Evolutionary conservation across 176 grass and related monocot genomes (phyloP), one percentile per base, ranked within the genome.

Genomic region (Alopecurus myosuroides): DNA sequence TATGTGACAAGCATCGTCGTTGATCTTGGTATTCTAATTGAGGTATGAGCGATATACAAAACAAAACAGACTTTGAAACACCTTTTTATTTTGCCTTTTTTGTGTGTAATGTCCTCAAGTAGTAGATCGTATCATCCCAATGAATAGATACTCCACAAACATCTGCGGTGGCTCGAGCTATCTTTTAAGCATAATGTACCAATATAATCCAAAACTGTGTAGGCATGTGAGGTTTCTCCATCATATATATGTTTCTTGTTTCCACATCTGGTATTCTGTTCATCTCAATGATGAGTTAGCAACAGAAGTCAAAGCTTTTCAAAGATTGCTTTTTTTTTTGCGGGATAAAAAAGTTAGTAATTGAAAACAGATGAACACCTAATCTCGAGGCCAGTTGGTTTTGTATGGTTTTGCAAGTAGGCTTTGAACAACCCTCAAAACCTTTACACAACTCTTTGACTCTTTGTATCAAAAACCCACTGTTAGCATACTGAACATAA

Each of bases 1-100:
- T 98, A 98, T 76, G 88, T 98, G 66, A 98, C 96, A 85, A 88
- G 91, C 76, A 94, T 98, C 30, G 91, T 98, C 15, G 96, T 98
- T 77, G 96, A 98, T 87, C 93, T 98, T 79, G 93, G 91, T 74
- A 92, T 98, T 85, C 83, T 98, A 70, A 94, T 98, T 67, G 96
- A 98, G 96, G 93, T 98, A 91, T 49, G 51, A 63, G 7, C 34
- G 28, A 28, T 60, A 20, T 81, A 36, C 41, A 77, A 85, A 20
- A 36, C 41, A 77, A 85, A 20, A 48, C 48, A 60, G 17, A 67
- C 14, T 62, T 62, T 62, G 40, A 70, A 58, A 3, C 18, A 41
- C 12, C 11, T 41, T 9, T 61, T 3, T n/a, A n/a, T n/a, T 34
- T 19, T 9, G 3, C 68, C 12, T 60, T 50, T 76, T 31, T 76